Percentiles rank a stretch among this genome's conserved stretches.
Evolutionary conservation across 139 green algal genomes (phyloP).

Genomic region (Auxenochlorella pyrenoidosa): DNA sequence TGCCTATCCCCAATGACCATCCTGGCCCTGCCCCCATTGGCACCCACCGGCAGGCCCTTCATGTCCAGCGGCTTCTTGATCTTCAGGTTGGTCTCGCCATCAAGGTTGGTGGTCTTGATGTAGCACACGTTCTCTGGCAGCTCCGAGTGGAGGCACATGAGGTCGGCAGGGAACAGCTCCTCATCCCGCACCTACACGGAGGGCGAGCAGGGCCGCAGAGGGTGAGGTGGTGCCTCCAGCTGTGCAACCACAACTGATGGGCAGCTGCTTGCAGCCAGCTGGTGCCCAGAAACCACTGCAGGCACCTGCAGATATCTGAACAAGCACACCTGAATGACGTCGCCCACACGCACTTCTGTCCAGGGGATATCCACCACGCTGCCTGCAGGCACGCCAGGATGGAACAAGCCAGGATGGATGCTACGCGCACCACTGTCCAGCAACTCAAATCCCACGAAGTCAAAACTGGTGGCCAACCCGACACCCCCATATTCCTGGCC

Average conservation of each 20-base stretch:
- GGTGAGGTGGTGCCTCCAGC: no score
- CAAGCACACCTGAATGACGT: conserved; percentile 78
- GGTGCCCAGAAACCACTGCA: no score
- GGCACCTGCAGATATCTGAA: no score
- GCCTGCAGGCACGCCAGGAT: conserved; percentile 28
- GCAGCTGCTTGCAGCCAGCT: no score
- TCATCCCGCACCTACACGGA: conserved; percentile 71
- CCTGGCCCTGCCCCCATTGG: neutral
- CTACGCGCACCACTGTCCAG: no score
- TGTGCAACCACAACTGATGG: no score
- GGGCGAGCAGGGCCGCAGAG: no score
- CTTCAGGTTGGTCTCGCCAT: conserved; percentile 97
- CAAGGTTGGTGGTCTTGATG: conserved; percentile 85
- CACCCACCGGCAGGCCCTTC: conserved; percentile 38
- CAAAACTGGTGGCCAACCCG: no score
- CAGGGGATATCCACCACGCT: conserved; percentile 56
- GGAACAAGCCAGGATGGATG: neutral
- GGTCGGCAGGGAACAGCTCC: conserved; percentile 85
- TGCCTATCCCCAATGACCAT: no score
- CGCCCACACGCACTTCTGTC: conserved; percentile 70
- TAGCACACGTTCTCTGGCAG: conserved; percentile 72
- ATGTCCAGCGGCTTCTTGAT: conserved; percentile 71
- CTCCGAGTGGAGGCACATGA: conserved; percentile 78
- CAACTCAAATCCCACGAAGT: no score
- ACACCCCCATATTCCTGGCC: no score